Evolutionary conservation across 2,329 filamentous ascomycete species (phyloP).

Genomic region (Bipolaris sorokiniana): DNA sequence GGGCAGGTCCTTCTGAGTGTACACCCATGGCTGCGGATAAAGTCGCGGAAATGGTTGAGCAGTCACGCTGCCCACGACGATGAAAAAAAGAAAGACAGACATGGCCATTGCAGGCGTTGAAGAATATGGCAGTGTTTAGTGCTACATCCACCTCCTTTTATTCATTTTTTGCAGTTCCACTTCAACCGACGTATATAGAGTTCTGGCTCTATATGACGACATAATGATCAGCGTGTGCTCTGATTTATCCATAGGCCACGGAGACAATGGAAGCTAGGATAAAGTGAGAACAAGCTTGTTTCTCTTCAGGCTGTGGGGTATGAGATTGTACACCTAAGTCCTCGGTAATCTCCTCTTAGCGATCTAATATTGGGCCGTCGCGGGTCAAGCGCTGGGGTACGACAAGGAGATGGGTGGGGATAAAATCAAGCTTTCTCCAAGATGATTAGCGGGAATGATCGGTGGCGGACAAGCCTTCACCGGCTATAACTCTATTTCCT

Average conservation of each 20-base stretch:
- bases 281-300: background rate
- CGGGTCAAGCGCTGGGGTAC: background rate
- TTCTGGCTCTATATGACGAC: background rate
- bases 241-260: background rate
- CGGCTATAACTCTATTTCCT: background rate
- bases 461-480: background rate
- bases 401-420: background rate
- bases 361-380: background rate
- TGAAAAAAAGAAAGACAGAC: slow-evolving; percentile 1
- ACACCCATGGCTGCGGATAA: slow-evolving; percentile 9
- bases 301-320: background rate
- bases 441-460: slow-evolving; percentile 1
- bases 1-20: slow-evolving; percentile 4
- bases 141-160: background rate
- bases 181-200: background rate
- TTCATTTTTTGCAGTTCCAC: background rate
- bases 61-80: background rate
- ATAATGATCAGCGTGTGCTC: background rate
- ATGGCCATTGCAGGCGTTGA: background rate
- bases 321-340: no score
- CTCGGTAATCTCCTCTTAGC: background rate
- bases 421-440: slow-evolving; percentile 4
- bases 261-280: background rate
- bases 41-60: slow-evolving; percentile 11
- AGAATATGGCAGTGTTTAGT: background rate